Percentiles rank a stretch among this genome's conserved stretches.
Evolutionary conservation across 176 grass and related monocot species (phyloP).

Genomic region (Cocos nucifera): DNA sequence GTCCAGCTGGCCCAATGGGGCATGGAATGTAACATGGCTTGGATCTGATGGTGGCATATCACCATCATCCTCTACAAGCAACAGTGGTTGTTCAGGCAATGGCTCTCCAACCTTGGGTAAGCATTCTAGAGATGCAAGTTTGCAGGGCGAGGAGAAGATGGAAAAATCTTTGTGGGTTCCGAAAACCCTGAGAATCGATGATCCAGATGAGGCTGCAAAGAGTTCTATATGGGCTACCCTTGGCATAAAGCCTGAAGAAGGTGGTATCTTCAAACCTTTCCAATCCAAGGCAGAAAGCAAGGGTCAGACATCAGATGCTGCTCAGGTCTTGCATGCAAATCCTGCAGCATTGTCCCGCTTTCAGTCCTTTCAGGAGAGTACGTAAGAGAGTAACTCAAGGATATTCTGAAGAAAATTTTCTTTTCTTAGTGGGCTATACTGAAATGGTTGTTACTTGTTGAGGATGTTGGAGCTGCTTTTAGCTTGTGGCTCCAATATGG

Average conservation of each 20-base stretch:
- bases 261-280: slow-evolving; percentile 40
- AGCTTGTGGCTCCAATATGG: no score
- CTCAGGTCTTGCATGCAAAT: slow-evolving; percentile 53
- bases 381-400: slow-evolving; percentile 23
- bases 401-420: not conserved
- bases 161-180: slow-evolving; percentile 59
- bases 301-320: slow-evolving; percentile 28
- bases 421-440: no score
- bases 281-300: slow-evolving; percentile 22
- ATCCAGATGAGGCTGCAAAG: slow-evolving; percentile 55
- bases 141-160: slow-evolving; percentile 26
- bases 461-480: no score
- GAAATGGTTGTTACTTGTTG: no score
- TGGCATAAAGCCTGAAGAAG: slow-evolving; percentile 64
- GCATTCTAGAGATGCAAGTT: slow-evolving; percentile 50
- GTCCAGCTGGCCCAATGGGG: slow-evolving; percentile 48
- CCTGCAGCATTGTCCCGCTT: slow-evolving; percentile 45
- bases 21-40: slow-evolving; percentile 35
- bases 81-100: slow-evolving; percentile 31
- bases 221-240: slow-evolving; percentile 65
- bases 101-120: slow-evolving; percentile 51
- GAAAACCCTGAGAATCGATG: slow-evolving; percentile 54
- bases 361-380: slow-evolving; percentile 60
- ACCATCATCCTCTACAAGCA: slow-evolving; percentile 26
- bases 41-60: slow-evolving; percentile 17